Percentiles rank a stretch among this genome's conserved stretches.
phyloP scores from a whole-genome alignment of 768 basidiomycete genomes.

The Tubosaeta brunneosetosa region DNA sequence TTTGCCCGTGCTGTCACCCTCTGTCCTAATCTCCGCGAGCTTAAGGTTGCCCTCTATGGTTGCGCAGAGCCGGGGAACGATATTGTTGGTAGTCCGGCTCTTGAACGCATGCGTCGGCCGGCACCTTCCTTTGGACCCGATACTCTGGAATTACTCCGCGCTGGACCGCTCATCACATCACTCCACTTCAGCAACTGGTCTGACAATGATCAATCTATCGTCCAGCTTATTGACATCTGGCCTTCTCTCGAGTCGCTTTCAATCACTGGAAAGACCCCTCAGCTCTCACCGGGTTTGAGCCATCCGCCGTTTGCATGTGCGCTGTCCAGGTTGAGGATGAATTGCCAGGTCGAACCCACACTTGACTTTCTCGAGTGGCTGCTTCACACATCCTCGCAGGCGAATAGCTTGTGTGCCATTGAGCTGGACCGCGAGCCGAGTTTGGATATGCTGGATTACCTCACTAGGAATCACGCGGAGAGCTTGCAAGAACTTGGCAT shows the following conservation, averaged over 20 bases:
- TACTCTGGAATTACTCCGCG: constrained; percentile 47
- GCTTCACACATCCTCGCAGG: constrained; percentile 49
- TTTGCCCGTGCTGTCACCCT: constrained; percentile 55
- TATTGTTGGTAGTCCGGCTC: constrained; percentile 43
- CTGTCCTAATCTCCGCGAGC: constrained; percentile 55
- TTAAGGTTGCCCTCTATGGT: constrained; percentile 59
- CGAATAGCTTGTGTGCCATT: constrained; percentile 43
- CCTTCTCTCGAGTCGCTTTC: constrained; percentile 52
- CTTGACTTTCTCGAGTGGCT: constrained; percentile 67
- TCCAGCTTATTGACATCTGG: constrained; percentile 63
- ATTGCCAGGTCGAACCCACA: constrained; percentile 60
- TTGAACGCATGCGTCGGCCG: constrained; percentile 43
- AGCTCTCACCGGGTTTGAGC: constrained; percentile 37
- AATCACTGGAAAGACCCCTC: constrained; percentile 55
- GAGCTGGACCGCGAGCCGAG: constrained; percentile 61
- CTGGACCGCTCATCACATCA: constrained; percentile 48
- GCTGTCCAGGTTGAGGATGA: constrained; percentile 53
- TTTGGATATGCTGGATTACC: constrained; percentile 47
- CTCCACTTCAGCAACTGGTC: constrained; percentile 73
- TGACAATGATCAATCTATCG: constrained; percentile 50
- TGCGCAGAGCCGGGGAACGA: constrained; percentile 47
- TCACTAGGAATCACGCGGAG: constrained; percentile 46
- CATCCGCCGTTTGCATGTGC: constrained; percentile 41
- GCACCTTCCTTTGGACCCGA: constrained; percentile 52
- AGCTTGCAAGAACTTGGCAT: constrained; percentile 52